A percentile compares a stretch with the other conserved stretches of the same genome.
Conservation (phyloP, 148 eudicot species). For the Bassia scoparia region DNA sequence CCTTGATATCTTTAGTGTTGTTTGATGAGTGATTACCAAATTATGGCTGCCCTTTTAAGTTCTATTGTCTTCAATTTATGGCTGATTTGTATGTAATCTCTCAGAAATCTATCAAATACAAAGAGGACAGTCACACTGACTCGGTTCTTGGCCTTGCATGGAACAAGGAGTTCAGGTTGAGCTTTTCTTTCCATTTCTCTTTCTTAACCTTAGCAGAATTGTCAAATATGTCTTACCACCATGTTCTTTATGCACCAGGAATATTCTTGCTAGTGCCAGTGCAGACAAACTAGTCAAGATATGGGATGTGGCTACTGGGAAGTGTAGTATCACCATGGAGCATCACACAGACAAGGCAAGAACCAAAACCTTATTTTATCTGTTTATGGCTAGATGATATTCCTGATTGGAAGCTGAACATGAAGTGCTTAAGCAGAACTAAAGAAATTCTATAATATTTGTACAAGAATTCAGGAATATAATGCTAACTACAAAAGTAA, state of each 20-base stretch:
- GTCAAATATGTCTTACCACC: not conserved
- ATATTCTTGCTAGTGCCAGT: slow-evolving; percentile 93
- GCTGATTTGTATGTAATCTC: slow-evolving; percentile 5
- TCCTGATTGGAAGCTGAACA: not conserved
- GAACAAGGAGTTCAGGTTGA: slow-evolving; percentile 87
- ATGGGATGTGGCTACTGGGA: slow-evolving; percentile 84
- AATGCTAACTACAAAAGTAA: too few species aligned
- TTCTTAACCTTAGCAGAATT: not conserved
- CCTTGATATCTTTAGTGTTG: too few species aligned
- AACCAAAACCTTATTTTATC: slow-evolving; percentile 2
- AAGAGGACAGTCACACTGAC: slow-evolving; percentile 84
- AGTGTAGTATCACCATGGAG: slow-evolving; percentile 79
- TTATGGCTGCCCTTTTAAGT: not conserved
- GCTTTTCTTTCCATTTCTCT: not conserved
- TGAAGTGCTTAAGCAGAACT: not conserved
- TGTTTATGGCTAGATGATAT: slow-evolving; percentile 2
- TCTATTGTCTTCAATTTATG: not conserved
- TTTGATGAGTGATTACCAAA: not conserved
- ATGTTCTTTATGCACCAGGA: slow-evolving; percentile 40
- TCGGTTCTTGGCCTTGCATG: slow-evolving; percentile 91
- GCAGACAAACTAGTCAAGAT: slow-evolving; percentile 88
- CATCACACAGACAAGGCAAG: slow-evolving; percentile 90
- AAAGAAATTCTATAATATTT: not conserved
- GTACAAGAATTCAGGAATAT: not conserved
- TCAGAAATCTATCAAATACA: slow-evolving; percentile 73